phyloP scores from a whole-genome alignment of 2,329 filamentous ascomycete species.

The Leptographium radiaticola region DNA sequence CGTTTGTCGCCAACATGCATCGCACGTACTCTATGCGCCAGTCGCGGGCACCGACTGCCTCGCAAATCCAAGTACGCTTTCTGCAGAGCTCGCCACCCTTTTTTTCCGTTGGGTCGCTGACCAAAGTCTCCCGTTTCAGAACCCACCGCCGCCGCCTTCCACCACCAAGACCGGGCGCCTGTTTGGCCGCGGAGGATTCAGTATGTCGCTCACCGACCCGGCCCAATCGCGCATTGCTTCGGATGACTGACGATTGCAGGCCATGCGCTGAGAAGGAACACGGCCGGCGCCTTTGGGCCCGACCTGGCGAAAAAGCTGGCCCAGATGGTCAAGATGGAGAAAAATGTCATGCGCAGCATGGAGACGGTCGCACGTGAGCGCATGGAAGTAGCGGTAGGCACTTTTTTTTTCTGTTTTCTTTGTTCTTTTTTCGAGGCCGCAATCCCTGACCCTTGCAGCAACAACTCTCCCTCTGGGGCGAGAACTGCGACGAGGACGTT shows the following conservation, averaged over 20 bases:
- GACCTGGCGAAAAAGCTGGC: conserved; percentile 97
- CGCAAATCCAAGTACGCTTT: conserved; percentile 44
- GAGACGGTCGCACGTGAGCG: conserved; percentile 89
- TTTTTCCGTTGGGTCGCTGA: neutral
- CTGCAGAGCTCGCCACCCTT: neutral
- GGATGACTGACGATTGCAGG: conserved; percentile 21
- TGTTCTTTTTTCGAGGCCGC: neutral
- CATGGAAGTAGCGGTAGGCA: conserved; percentile 92
- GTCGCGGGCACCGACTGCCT: conserved; percentile 88
- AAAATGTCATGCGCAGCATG: conserved; percentile 98
- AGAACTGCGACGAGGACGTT: conserved; percentile 90
- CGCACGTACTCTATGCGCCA: conserved; percentile 99
- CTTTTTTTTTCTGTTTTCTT: neutral
- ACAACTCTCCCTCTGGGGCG: conserved; percentile 98
- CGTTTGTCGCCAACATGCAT: conserved; percentile 54
- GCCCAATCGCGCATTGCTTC: neutral
- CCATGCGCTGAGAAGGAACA: conserved; percentile 58
- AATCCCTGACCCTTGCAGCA: conserved; percentile 40
- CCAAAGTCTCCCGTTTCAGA: conserved; percentile 33
- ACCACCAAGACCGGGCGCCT: conserved; percentile 83
- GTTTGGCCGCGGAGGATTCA: conserved; percentile 75
- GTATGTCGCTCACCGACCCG: conserved; percentile 38
- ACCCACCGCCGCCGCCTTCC: conserved; percentile 82
- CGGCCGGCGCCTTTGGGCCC: conserved; percentile 64
- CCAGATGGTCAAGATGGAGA: conserved; percentile 99